Evolutionary conservation across 768 basidiomycete species (phyloP), one percentile per base, ranked within the genome.

Genomic region (Boletus rubroflammeus): DNA sequence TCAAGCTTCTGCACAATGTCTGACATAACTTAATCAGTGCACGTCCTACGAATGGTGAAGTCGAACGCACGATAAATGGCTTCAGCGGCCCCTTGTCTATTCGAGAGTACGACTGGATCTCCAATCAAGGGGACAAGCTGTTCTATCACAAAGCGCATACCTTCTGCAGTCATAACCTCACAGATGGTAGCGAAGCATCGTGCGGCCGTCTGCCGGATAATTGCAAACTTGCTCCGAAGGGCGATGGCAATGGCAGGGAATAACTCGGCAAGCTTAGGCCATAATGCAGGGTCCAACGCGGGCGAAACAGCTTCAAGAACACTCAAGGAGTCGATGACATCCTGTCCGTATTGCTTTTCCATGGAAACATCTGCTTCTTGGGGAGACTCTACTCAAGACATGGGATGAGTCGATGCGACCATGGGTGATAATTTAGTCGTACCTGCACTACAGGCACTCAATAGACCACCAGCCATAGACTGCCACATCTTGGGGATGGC

Each of bases 401-500:
- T 15, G 21, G 15, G 34, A 41, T 55, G 51, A 32, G 42, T 42
- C 5, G 26, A 34, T 26, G 26, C 11, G 15, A 35, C 29, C 4
- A 19, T 45, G 25, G 31, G 6, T 13, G 7, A 55, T 40, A 39
- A 36, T n/a, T 11, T 42, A 23, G 14, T 36, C 82, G 41, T 67
- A 93, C 93, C 84, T 34, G 78, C 68, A 39, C 76, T 73, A 59
- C 87, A 93, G 23, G 85, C 81, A 50, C 80, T 82, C 42, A 88
- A 61, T 35, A 97, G 67, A 23, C 90, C 86, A 23, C 86, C 86
- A 14, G 84, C 85, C 84, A 97, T 92, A 5, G 90, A 93, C 46
- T 88, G 85, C 95, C 96, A 98, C 80, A 98, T 89, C 60, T 84
- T 92, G 2, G 97, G 96, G n/a, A 98, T 83, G 32, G 82, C 77